A percentile compares a stretch with the other conserved stretches of the same genome.
phyloP scores from a whole-genome alignment of 129 eudicot species.

The Flaveria linearis region DNA sequence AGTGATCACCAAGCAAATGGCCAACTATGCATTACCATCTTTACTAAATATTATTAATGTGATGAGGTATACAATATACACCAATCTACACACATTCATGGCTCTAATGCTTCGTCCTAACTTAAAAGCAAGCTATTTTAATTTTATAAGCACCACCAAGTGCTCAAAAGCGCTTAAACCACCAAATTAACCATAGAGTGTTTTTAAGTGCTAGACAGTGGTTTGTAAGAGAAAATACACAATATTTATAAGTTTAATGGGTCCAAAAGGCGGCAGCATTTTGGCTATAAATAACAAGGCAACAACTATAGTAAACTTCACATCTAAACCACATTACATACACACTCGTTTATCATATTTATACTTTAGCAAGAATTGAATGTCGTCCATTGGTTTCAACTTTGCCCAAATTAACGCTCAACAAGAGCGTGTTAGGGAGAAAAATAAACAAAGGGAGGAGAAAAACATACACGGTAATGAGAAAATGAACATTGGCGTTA shows the following conservation, averaged over 20 bases:
- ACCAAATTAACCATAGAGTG: not conserved
- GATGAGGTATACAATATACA: slow-evolving; percentile 31
- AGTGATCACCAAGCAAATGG: slow-evolving; percentile 32
- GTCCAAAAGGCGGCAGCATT: slow-evolving; percentile 20
- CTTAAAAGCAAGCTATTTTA: slow-evolving; percentile 19
- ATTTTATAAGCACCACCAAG: slow-evolving; percentile 14
- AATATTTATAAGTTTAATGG: slow-evolving; percentile 14
- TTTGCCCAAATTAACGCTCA: slow-evolving; percentile 29
- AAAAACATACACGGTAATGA: slow-evolving; percentile 7
- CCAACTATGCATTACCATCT: slow-evolving; percentile 35
- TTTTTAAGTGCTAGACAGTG: slow-evolving; percentile 23
- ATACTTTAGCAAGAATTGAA: slow-evolving; percentile 24
- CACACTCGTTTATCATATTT: not conserved
- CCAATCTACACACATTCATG: slow-evolving; percentile 15
- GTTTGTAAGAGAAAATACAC: not conserved
- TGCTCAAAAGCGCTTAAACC: slow-evolving; percentile 2
- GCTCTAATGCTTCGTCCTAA: slow-evolving; percentile 35
- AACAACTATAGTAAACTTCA: slow-evolving; percentile 21
- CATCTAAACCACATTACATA: not conserved
- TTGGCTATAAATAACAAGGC: slow-evolving; percentile 23
- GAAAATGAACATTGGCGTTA: slow-evolving; percentile 11
- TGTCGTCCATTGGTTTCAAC: slow-evolving; percentile 33
- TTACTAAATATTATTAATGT: slow-evolving; percentile 12
- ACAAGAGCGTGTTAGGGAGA: slow-evolving; percentile 35
- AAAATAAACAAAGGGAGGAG: slow-evolving; percentile 21